phyloP scores from a whole-genome alignment of 1,284 basidiomycete species.

The Naganishia sp. region DNA sequence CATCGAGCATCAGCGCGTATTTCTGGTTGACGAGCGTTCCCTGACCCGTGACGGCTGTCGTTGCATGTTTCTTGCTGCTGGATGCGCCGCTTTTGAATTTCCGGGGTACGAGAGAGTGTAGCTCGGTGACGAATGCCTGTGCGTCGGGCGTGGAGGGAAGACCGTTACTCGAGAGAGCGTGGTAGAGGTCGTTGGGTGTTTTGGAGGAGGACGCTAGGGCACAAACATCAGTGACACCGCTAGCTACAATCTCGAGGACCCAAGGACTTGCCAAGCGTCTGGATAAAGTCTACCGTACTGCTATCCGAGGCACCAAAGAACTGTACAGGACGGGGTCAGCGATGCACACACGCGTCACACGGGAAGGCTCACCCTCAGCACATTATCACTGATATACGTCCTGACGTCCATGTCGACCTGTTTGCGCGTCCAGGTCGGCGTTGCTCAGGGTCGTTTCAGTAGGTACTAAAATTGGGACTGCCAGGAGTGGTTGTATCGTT shows the following conservation, averaged over 20 bases:
- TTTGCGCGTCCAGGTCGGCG: too few relatives aligned
- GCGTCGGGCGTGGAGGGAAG: conserved; percentile 76
- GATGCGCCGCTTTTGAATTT: conserved; percentile 55
- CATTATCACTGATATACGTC: conserved; percentile 83
- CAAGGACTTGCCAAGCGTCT: conserved; percentile 68
- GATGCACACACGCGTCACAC: neutral
- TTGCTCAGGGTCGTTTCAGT: too few relatives aligned
- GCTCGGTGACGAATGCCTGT: conserved; percentile 73
- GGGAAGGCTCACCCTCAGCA: conserved; percentile 65
- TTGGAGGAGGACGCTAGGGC: conserved; percentile 74
- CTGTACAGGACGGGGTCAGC: conserved; percentile 32
- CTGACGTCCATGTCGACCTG: conserved; percentile 50
- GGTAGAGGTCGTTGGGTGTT: conserved; percentile 73
- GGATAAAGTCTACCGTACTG: conserved; percentile 79
- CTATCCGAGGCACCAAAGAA: conserved; percentile 78
- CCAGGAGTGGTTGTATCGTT: too few relatives aligned
- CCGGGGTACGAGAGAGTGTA: conserved; percentile 74
- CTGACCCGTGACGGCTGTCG: conserved; percentile 62
- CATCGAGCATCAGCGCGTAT: conserved; percentile 75
- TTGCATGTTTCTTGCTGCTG: conserved; percentile 62
- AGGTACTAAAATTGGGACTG: too few relatives aligned
- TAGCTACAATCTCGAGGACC: too few relatives aligned
- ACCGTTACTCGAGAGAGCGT: conserved; percentile 72
- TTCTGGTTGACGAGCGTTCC: conserved; percentile 60
- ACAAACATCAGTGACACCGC: neutral